phyloP scores from a whole-genome alignment of 345 rosid genomes.

The Melaleuca quinquenervia region DNA sequence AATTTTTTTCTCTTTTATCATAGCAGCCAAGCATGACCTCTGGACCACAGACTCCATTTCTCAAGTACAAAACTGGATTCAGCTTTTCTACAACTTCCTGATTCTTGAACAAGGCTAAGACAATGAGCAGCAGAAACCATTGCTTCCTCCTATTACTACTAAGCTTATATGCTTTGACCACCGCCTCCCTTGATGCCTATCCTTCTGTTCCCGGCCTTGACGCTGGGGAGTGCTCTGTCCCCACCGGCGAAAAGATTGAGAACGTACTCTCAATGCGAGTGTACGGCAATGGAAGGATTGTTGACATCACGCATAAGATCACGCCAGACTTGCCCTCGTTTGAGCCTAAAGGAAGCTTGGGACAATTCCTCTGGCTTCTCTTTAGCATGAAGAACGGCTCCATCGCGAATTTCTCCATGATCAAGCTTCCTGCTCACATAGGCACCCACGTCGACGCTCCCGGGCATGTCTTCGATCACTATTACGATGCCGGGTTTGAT shows the following conservation, averaged over 20 bases:
- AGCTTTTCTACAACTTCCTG: not conserved
- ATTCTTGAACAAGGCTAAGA: not conserved
- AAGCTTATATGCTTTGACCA: not conserved
- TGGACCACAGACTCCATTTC: not conserved
- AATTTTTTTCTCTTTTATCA: not conserved
- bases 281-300: not conserved
- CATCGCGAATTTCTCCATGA: conserved; percentile 2
- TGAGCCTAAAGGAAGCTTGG: not conserved
- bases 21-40: not conserved
- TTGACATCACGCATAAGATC: conserved; percentile 6
- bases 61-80: not conserved
- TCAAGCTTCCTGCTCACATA: conserved; percentile 4
- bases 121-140: not conserved
- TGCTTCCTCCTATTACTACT: not conserved
- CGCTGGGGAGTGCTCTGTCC: not conserved
- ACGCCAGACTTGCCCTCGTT: not conserved
- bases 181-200: not conserved
- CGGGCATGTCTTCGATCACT: not conserved
- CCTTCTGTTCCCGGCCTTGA: not conserved
- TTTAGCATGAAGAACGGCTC: conserved; percentile 11
- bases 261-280: not conserved
- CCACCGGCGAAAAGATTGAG: not conserved
- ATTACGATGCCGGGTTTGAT: conserved; percentile 10
- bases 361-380: conserved; percentile 6
- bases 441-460: conserved; percentile 13